Conservation (phyloP, 73 alveolate genomes). For the Paramecium bursaria region DNA sequence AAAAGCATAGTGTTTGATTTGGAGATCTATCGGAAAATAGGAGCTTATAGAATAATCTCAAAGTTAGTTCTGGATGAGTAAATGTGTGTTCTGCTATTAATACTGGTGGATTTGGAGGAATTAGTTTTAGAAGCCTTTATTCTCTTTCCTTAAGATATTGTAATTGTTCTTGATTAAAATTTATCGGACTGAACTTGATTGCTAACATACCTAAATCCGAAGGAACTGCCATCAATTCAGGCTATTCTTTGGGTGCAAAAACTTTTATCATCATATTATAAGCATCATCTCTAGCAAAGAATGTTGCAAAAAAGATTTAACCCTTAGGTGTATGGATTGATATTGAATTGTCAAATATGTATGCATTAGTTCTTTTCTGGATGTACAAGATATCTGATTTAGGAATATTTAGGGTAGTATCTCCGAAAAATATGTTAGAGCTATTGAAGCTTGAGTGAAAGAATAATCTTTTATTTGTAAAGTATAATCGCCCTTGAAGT, state of each 20-base stretch:
- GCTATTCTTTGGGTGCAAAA: conserved; percentile 55
- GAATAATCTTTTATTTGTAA: conserved; percentile 64
- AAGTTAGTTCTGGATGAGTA: conserved; percentile 32
- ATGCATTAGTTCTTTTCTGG: conserved; percentile 63
- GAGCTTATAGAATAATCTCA: conserved; percentile 19
- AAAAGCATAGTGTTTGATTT: not conserved
- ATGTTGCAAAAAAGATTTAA: conserved; percentile 23
- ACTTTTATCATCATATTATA: conserved; percentile 61
- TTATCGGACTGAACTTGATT: not conserved
- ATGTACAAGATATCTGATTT: conserved; percentile 57
- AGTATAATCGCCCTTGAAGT: conserved; percentile 62
- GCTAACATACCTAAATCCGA: not conserved
- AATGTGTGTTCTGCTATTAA: not conserved
- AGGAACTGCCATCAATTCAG: conserved; percentile 22
- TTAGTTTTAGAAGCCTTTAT: not conserved
- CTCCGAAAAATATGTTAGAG: conserved; percentile 62
- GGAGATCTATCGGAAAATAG: conserved; percentile 15
- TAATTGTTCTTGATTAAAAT: conserved; percentile 4
- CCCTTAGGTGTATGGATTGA: conserved; percentile 63
- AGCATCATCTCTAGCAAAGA: conserved; percentile 66
- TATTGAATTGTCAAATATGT: conserved; percentile 63
- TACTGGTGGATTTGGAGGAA: conserved; percentile 17
- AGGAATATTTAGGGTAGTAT: conserved; percentile 66
- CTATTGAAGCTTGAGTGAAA: conserved; percentile 61
- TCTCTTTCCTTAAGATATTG: not conserved